Evolutionary conservation across 805 yeast genomes (phyloP), one percentile per base, ranked within the genome.

Genomic region (Middelhovenomyces tepae): DNA sequence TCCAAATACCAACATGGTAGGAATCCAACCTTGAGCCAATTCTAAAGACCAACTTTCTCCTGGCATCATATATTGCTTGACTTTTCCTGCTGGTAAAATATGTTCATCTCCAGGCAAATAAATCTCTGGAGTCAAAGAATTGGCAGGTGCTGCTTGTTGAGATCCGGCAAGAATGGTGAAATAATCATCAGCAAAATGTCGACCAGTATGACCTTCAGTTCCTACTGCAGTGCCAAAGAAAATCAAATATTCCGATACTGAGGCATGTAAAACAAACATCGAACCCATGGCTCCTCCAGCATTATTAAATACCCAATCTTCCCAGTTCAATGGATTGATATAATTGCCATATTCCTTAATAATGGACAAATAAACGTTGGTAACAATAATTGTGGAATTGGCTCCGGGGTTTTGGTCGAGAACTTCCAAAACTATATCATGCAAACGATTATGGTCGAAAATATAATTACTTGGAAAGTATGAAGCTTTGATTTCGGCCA

Each of bases 281-380:
- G 86, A 75, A 22, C 69, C 69, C 98, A 91, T 91, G 33, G 98
- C 97, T 46, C 95, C 95, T 35, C 98, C 98, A 3, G 98, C 98
- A 50, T 84, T 85, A 70, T 91, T 91, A 72, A 77, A 89, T 32
- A 91, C 80, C 97, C 97, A 91, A 44, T 87, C 89, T 34, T 81
- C 80, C 32, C 67, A 64, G 54, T 77, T 73, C 45, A 79, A 67
- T 43, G 75, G 75, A 59, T 83, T 83, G 59, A 89, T 71, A 45
- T 69, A 53, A 5, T 73, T 75, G 8, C 94, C 94, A 55, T 91
- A 91, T 28, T n/a, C n/a, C n/a, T n/a, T n/a, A n/a, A n/a, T n/a
- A n/a, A n/a, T n/a, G n/a, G n/a, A n/a, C n/a, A n/a, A n/a, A n/a
- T n/a, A n/a, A n/a, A n/a, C n/a, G n/a, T n/a, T n/a, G n/a, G n/a